Evolutionary conservation across 768 basidiomycete species (phyloP), one percentile per base, ranked within the genome.

Genomic region (Daedaleopsis sinensis): DNA sequence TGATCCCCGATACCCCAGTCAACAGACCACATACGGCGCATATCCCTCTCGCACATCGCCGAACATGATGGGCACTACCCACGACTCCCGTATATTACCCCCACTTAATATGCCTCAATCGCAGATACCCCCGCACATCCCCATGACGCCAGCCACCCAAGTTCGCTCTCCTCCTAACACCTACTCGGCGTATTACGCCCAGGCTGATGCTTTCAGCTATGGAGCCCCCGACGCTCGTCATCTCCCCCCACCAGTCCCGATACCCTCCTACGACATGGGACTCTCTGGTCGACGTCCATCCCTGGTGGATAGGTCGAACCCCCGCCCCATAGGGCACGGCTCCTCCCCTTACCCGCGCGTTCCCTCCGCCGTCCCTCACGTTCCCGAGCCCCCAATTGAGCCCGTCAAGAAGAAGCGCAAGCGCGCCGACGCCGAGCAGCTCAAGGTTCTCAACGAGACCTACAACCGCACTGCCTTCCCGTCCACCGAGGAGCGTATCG

Each of bases 371-470:
- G 52, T 70, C 13, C 38, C 66, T 23, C 67, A 66, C 54, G 61
- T 67, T 5, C 65, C 61, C 2, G 68, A 68, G 15, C 57, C 70
- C 13, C 62, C 63, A 8, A 74, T 80, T 39, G 71, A 78, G 37
- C 78, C 83, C 44, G 86, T 92, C 67, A 94, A 93, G 80, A 93
- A 92, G 80, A 93, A 93, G 76, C 84, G 91, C 73, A 91, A 91
- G 79, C 86, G 91, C 59, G 92, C 91, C 7, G 90, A 92, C 67
- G 88, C 90, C 15, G 81, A 82, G 43, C 92, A 94, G 67, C 78
- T 93, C 61, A 89, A 89, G 71, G 85, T 91, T 32, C 79, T 94
- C 71, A 93, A 92, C 71, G 89, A 89, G 70, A 88, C 86, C 0
- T 94, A 92, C 71, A 79, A 78, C 64, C 84, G 91, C 60, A 94